Conservation (phyloP, 768 basidiomycete genomes). For the Coprinellus micaceus region DNA sequence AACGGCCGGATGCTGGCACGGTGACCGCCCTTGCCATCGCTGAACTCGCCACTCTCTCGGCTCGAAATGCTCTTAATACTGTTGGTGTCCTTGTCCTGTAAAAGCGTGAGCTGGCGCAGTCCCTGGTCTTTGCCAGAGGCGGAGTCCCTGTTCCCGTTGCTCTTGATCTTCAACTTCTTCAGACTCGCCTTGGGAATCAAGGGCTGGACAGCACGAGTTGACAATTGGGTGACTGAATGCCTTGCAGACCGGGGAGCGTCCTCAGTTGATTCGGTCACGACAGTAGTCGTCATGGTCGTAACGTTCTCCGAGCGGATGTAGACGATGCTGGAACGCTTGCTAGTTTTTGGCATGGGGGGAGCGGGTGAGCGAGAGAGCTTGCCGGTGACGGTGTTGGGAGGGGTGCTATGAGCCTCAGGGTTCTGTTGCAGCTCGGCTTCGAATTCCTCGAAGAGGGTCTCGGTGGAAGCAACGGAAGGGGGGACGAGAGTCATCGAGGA, state of each 20-base stretch:
- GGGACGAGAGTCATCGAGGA: conserved; percentile 46
- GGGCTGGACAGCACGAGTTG: conserved; percentile 47
- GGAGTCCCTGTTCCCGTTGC: conserved; percentile 19
- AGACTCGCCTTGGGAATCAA: conserved; percentile 48
- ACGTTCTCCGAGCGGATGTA: conserved; percentile 60
- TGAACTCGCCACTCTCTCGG: conserved; percentile 5
- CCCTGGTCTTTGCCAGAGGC: conserved; percentile 38
- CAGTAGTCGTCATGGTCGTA: conserved; percentile 23
- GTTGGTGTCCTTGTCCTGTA: conserved; percentile 51
- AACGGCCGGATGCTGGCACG: conserved; percentile 49
- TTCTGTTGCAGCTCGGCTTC: conserved; percentile 40
- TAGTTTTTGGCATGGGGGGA: conserved; percentile 37
- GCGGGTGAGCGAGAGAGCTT: conserved; percentile 32
- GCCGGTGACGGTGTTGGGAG: conserved; percentile 44
- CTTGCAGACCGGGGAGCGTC: conserved; percentile 30
- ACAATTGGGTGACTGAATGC: conserved; percentile 43
- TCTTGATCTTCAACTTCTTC: conserved; percentile 39
- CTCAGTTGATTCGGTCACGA: conserved; percentile 16
- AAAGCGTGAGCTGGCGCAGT: conserved; percentile 59
- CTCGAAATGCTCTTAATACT: conserved; percentile 31
- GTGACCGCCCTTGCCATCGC: not conserved
- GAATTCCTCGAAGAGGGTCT: conserved; percentile 57
- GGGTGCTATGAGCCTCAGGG: conserved; percentile 62
- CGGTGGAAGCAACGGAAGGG: conserved; percentile 56
- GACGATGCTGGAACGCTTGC: conserved; percentile 53